Evolutionary conservation across 192 early-diverging fungal genomes (phyloP).

Genomic region (Chytriomyces sp.): DNA sequence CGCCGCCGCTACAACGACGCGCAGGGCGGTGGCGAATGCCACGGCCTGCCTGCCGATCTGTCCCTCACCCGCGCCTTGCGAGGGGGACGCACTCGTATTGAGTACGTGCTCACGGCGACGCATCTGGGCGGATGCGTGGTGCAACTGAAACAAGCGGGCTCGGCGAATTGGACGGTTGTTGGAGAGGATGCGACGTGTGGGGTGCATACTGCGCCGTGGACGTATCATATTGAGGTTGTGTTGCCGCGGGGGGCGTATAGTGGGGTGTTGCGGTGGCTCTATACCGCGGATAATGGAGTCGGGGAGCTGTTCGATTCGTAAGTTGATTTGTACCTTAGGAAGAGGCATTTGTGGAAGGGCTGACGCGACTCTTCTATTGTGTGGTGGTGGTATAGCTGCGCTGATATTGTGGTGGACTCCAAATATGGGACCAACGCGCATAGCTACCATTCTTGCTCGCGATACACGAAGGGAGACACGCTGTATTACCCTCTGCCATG

Average conservation of each 20-base stretch:
- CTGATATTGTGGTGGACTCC: neutral
- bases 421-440: neutral
- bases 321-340: neutral
- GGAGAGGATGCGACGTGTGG: neutral
- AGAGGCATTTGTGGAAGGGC: neutral
- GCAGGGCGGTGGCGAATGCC: neutral
- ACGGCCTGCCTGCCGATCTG: neutral
- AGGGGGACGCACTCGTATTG: neutral
- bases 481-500: neutral
- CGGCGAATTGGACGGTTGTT: neutral
- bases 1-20: neutral
- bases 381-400: neutral
- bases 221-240: neutral
- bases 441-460: neutral
- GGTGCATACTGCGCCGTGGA: neutral
- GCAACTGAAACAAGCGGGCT: neutral
- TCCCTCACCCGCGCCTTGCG: neutral
- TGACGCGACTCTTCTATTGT: neutral
- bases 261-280: conserved; percentile 3
- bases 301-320: conserved; percentile 17
- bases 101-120: conserved; percentile 11
- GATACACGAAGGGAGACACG: neutral
- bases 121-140: neutral
- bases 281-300: neutral
- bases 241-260: conserved; percentile 1